phyloP scores from a whole-genome alignment of 1,284 basidiomycete genomes.

The Pseudozyma hubeiensis region DNA sequence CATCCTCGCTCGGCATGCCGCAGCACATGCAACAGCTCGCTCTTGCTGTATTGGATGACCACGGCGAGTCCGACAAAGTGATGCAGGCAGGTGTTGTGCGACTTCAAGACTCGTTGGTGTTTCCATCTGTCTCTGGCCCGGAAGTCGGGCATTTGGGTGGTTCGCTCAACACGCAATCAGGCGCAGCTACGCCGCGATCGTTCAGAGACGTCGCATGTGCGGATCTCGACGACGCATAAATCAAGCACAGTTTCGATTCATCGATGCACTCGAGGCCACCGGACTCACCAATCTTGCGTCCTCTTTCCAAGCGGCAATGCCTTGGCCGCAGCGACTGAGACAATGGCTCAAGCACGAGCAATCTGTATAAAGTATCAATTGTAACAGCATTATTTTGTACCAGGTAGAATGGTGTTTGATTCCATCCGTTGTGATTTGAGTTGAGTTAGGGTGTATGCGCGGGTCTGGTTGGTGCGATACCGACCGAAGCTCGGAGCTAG shows the following conservation, averaged over 20 bases:
- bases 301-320: no score
- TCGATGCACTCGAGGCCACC: no score
- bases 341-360: background rate
- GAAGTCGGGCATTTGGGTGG: slow-evolving; percentile 12
- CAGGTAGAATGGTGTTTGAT: slow-evolving; percentile 4
- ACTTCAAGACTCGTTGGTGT: slow-evolving; percentile 7
- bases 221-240: slow-evolving; percentile 6
- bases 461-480: slow-evolving; percentile 1
- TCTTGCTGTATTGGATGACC: slow-evolving; percentile 16
- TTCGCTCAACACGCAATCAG: slow-evolving; percentile 9
- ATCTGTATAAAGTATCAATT: background rate
- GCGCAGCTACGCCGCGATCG: slow-evolving; percentile 3
- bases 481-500: background rate
- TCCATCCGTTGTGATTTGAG: background rate
- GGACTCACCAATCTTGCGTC: no score
- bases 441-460: background rate
- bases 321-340: no score
- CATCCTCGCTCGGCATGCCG: slow-evolving; percentile 8
- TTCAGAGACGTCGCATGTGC: slow-evolving; percentile 7
- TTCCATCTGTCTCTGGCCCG: slow-evolving; percentile 10
- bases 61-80: slow-evolving; percentile 4
- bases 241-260: no score
- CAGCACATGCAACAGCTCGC: slow-evolving; percentile 42
- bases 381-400: slow-evolving; percentile 13
- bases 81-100: slow-evolving; percentile 1